Evolutionary conservation across 495 filamentous ascomycete species (phyloP).

Genomic region (Hyaloscypha bicolor): DNA sequence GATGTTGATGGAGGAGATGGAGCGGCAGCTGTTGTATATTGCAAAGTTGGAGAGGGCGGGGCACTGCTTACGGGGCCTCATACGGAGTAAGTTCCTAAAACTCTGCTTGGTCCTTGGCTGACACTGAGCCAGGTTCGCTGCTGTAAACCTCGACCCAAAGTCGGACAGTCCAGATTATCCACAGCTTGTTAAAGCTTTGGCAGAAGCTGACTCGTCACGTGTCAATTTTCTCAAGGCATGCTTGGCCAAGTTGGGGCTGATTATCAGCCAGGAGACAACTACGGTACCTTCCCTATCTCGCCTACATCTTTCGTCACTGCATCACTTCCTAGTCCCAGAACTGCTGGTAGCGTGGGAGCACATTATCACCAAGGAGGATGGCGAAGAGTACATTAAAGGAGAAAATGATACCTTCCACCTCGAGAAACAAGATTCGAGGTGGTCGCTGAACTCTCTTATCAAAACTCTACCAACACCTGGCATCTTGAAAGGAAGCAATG

Average conservation of each 20-base stretch:
- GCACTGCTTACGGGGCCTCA: constrained; percentile 87
- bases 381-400: constrained; percentile 75
- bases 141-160: constrained; percentile 70
- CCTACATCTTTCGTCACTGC: constrained; percentile 77
- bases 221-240: constrained; percentile 80
- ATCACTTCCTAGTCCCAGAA: constrained; percentile 63
- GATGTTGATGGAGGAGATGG: constrained; percentile 71
- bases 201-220: constrained; percentile 70
- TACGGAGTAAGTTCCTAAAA: constrained; percentile 71
- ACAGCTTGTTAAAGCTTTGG: constrained; percentile 66
- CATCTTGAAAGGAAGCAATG: constrained; percentile 20
- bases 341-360: constrained; percentile 69
- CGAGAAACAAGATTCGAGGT: constrained; percentile 60
- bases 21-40: constrained; percentile 81
- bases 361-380: constrained; percentile 66
- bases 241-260: constrained; percentile 78
- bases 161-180: constrained; percentile 65
- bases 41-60: constrained; percentile 81
- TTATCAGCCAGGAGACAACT: constrained; percentile 68
- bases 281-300: constrained; percentile 80
- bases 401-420: constrained; percentile 87
- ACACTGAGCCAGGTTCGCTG: constrained; percentile 69
- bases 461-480: constrained; percentile 45
- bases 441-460: constrained; percentile 59
- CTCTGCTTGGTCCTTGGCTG: background rate